These are phyloP conservation scores for Auricularia sp. DNA, from an alignment of 768 basidiomycete species.

Conservation along the genomic window DNA sequence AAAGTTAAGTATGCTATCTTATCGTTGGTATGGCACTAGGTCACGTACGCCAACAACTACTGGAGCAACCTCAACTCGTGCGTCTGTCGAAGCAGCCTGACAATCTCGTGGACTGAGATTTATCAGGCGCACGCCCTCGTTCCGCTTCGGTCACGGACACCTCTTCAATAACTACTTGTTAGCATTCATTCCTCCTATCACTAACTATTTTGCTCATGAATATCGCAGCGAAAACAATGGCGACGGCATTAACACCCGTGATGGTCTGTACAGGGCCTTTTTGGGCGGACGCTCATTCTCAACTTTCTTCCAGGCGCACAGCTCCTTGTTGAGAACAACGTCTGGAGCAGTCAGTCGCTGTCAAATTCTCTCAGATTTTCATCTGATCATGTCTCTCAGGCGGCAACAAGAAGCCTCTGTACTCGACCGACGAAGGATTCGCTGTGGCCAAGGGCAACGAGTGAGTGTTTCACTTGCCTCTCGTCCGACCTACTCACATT, in stretches of 20 bases:
- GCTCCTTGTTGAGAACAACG: constrained; percentile 14
- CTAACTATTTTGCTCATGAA: not conserved
- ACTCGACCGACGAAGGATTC: constrained; percentile 9
- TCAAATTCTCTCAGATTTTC: no score
- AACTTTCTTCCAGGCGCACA: constrained; percentile 17
- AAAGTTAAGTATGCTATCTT: no score
- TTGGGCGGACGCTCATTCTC: no score
- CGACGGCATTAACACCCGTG: constrained; percentile 13
- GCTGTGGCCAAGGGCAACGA: constrained; percentile 11
- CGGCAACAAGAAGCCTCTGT: constrained; percentile 5
- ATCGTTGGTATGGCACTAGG: no score
- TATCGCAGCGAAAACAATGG: constrained; percentile 3
- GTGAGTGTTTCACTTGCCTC: not conserved
- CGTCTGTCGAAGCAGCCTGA: constrained; percentile 36
- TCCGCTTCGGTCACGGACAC: constrained; percentile 10
- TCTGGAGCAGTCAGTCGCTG: constrained; percentile 3
- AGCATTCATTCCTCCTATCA: not conserved
- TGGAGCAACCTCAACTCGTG: constrained; percentile 12
- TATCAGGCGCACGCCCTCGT: constrained; percentile 10
- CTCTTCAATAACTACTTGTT: constrained; percentile 9
- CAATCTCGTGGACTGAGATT: not conserved
- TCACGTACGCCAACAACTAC: constrained; percentile 33
- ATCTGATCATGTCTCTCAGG: no score
- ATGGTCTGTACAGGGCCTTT: not conserved
- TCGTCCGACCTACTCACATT: not conserved